phyloP scores from a whole-genome alignment of 139 green algal genomes.

The Trebouxia sp. region DNA sequence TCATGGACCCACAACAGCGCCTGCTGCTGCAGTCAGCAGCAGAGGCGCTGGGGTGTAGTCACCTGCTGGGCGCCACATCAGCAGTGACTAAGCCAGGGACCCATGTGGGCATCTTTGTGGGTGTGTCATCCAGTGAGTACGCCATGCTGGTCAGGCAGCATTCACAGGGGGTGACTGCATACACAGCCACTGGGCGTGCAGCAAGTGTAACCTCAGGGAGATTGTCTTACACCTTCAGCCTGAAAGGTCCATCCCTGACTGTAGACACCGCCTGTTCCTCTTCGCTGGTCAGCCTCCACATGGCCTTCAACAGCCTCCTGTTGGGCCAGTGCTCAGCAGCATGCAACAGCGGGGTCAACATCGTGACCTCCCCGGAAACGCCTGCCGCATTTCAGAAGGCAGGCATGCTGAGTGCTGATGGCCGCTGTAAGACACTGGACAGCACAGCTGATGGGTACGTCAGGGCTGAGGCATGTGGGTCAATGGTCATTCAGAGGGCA shows the following conservation, averaged over 20 bases:
- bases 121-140: slow-evolving; percentile 74
- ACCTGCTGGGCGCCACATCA: neutral
- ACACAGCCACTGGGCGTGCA: slow-evolving; percentile 76
- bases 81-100: neutral
- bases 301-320: slow-evolving; percentile 56
- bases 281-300: slow-evolving; percentile 66
- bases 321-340: slow-evolving; percentile 50
- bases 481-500: slow-evolving; percentile 24
- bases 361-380: slow-evolving; percentile 69
- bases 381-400: slow-evolving; percentile 73
- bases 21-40: slow-evolving; percentile 71
- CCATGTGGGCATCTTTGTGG: slow-evolving; percentile 67
- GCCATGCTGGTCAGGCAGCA: slow-evolving; percentile 51
- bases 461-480: slow-evolving; percentile 49
- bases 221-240: slow-evolving; percentile 77
- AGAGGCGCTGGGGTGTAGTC: slow-evolving; percentile 35
- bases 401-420: slow-evolving; percentile 78
- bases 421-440: slow-evolving; percentile 87
- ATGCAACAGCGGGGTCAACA: slow-evolving; percentile 71
- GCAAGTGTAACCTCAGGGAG: slow-evolving; percentile 73
- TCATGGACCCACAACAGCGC: slow-evolving; percentile 90
- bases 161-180: slow-evolving; percentile 57
- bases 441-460: slow-evolving; percentile 67
- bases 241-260: slow-evolving; percentile 64
- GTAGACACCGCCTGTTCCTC: slow-evolving; percentile 86